These are phyloP conservation scores for Mucor circinelloides DNA, from an alignment of 371 early-diverging fungal species.

Conservation along the genomic window DNA sequence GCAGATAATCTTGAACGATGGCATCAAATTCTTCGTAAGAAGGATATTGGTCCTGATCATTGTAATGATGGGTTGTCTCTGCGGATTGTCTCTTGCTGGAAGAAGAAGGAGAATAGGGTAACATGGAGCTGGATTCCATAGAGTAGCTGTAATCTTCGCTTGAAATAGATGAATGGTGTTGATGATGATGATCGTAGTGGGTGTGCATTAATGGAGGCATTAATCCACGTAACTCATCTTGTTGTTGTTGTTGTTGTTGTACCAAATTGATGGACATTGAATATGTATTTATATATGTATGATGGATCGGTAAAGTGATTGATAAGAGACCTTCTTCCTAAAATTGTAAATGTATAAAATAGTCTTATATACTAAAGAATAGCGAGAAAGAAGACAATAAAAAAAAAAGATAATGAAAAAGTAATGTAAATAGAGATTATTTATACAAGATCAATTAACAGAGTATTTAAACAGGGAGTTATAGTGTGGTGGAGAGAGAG, in stretches of 20 bases:
- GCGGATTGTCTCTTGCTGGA: background rate
- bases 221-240: constrained; percentile 13
- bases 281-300: background rate
- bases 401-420: constrained; percentile 9
- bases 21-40: constrained; percentile 40
- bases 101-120: constrained; percentile 1
- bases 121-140: background rate
- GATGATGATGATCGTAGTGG: background rate
- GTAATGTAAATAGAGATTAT: background rate
- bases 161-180: background rate
- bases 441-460: background rate
- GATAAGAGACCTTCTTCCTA: background rate
- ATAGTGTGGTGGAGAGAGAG: background rate
- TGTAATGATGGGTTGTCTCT: constrained; percentile 8
- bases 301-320: background rate
- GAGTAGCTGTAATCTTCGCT: constrained; percentile 7
- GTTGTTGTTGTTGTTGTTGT: constrained; percentile 11
- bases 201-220: constrained; percentile 12
- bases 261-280: constrained; percentile 21
- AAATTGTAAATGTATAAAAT: background rate
- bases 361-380: background rate
- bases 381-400: constrained; percentile 3
- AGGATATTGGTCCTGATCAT: constrained; percentile 46
- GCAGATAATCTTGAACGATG: constrained; percentile 56
- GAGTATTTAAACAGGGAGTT: background rate